These are phyloP conservation scores for Umbelopsis sp. DNA, from an alignment of 192 early-diverging fungal species.

Conservation along the genomic window DNA sequence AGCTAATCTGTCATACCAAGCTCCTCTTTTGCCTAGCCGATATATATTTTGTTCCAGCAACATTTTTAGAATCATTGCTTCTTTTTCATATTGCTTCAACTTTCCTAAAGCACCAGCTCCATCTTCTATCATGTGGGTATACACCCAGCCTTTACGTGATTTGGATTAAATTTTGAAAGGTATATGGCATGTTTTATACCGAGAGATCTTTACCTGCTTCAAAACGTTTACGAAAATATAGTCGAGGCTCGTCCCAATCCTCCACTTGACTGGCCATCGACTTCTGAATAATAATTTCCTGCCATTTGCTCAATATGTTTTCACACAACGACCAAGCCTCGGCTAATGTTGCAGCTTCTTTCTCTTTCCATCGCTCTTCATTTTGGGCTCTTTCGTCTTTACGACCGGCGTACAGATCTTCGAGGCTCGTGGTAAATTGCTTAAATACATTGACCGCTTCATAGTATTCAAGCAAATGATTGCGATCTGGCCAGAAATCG, in stretches of 20 bases:
- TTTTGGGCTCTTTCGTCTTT: neutral
- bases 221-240: slow-evolving; percentile 36
- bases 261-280: neutral
- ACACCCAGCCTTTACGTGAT: slow-evolving; percentile 51
- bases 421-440: slow-evolving; percentile 31
- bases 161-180: neutral
- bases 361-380: neutral
- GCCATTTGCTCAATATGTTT: slow-evolving; percentile 29
- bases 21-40: slow-evolving; percentile 55
- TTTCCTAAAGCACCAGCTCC: slow-evolving; percentile 54
- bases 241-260: neutral
- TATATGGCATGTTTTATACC: neutral
- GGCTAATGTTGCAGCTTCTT: neutral
- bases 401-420: slow-evolving; percentile 31
- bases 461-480: slow-evolving; percentile 45
- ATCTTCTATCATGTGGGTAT: slow-evolving; percentile 61
- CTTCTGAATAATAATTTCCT: slow-evolving; percentile 8
- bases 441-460: slow-evolving; percentile 42
- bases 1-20: slow-evolving; percentile 70
- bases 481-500: slow-evolving; percentile 36
- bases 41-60: slow-evolving; percentile 62
- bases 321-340: slow-evolving; percentile 38
- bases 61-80: slow-evolving; percentile 56
- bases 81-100: slow-evolving; percentile 56
- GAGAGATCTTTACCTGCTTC: slow-evolving; percentile 33